These are phyloP conservation scores for Globisporangium irregulare DNA, from an alignment of 352 stramenopile genomes.

Conservation along the genomic window DNA sequence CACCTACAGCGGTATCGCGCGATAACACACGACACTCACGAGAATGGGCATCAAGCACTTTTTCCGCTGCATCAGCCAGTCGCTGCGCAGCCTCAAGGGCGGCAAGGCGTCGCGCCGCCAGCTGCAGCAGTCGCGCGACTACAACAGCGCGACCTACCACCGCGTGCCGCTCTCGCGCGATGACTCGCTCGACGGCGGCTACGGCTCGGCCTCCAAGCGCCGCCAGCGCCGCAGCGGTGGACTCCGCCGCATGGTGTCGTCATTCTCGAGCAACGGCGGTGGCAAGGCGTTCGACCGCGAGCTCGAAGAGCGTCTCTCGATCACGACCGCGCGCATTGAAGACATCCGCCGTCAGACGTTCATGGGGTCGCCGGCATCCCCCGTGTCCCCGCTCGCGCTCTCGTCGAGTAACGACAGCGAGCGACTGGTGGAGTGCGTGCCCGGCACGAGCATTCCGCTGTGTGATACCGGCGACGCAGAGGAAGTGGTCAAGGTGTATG, in stretches of 20 bases:
- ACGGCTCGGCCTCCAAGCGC: background rate
- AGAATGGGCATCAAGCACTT: constrained; percentile 19
- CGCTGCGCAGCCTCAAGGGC: constrained; percentile 17
- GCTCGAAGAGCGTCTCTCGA: constrained; percentile 16
- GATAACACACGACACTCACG: background rate
- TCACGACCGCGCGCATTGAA: constrained; percentile 20
- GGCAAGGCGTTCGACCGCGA: constrained; percentile 18
- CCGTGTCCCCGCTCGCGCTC: constrained; percentile 5
- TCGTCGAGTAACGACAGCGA: constrained; percentile 14
- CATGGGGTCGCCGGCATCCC: constrained; percentile 12
- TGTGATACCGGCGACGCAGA: constrained; percentile 18
- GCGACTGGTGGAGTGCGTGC: constrained; percentile 13
- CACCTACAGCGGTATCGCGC: background rate
- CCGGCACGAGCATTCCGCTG: constrained; percentile 15
- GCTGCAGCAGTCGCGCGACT: constrained; percentile 16
- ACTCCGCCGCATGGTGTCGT: constrained; percentile 13
- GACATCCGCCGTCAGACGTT: constrained; percentile 20
- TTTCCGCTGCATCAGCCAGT: constrained; percentile 18
- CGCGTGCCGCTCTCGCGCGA: constrained; percentile 11
- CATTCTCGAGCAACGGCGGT: constrained; percentile 6
- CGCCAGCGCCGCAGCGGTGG: background rate
- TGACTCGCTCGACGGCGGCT: background rate
- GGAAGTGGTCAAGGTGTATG: constrained; percentile 23
- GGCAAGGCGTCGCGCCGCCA: constrained; percentile 11
- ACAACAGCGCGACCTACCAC: constrained; percentile 17